A percentile compares a stretch with the other conserved stretches of the same genome.
Conservation (phyloP, 192 early-diverging fungal genomes). For the Podila epigama region DNA sequence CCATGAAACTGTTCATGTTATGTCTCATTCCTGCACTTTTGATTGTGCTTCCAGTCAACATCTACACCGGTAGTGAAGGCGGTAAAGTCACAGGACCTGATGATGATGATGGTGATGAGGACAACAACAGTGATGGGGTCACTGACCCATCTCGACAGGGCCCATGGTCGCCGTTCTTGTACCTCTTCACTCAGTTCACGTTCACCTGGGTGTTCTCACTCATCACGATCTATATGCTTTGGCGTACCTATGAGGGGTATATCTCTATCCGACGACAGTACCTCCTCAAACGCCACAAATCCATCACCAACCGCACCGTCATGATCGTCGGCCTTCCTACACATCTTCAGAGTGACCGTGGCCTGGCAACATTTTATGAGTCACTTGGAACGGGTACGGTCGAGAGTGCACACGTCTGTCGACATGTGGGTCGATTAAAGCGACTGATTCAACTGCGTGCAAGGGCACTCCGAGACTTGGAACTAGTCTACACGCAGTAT, state of each 20-base stretch:
- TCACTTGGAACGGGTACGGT: slow-evolving; percentile 68
- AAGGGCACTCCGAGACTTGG: slow-evolving; percentile 58
- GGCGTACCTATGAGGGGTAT: slow-evolving; percentile 63
- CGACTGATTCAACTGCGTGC: slow-evolving; percentile 65
- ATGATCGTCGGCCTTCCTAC: slow-evolving; percentile 75
- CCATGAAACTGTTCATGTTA: slow-evolving; percentile 53
- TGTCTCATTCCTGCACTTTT: slow-evolving; percentile 58
- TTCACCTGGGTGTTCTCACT: slow-evolving; percentile 66
- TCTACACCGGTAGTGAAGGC: slow-evolving; percentile 9
- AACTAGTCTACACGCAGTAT: slow-evolving; percentile 62
- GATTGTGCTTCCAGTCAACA: slow-evolving; percentile 57
- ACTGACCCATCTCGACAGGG: neutral
- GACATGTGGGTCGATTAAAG: slow-evolving; percentile 63
- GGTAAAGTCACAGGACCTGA: slow-evolving; percentile 2
- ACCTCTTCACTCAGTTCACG: slow-evolving; percentile 36
- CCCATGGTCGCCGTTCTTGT: slow-evolving; percentile 17
- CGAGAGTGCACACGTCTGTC: slow-evolving; percentile 70
- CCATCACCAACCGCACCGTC: slow-evolving; percentile 67
- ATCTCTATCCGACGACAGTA: slow-evolving; percentile 54
- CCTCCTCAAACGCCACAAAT: slow-evolving; percentile 51
- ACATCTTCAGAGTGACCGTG: slow-evolving; percentile 57
- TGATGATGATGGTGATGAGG: neutral
- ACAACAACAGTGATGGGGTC: no score
- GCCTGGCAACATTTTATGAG: slow-evolving; percentile 75
- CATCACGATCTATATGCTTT: slow-evolving; percentile 57